Conservation (phyloP, 2,329 filamentous ascomycete genomes). For the Hypoxylon sp. region DNA sequence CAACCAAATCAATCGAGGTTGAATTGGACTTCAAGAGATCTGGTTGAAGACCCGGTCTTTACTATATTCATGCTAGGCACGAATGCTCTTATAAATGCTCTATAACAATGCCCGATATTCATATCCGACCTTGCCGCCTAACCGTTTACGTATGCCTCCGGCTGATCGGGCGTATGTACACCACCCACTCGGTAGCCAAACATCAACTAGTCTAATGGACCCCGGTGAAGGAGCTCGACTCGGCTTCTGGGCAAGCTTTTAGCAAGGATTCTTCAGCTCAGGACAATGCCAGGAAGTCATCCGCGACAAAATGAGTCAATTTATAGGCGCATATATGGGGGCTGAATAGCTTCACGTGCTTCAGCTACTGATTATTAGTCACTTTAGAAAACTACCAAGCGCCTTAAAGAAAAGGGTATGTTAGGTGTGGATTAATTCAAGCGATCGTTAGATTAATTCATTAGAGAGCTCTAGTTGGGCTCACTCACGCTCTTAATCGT, state of each 20-base stretch:
- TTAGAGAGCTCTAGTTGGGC: too few relatives aligned
- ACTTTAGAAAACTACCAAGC: too few relatives aligned
- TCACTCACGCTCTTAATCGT: too few relatives aligned
- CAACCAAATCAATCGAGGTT: not conserved
- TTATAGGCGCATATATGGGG: not conserved
- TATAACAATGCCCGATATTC: not conserved
- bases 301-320: not conserved
- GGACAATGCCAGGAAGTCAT: not conserved
- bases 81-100: not conserved
- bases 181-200: not conserved
- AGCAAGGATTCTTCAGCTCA: not conserved
- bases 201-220: not conserved
- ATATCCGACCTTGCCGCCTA: too few relatives aligned
- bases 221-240: not conserved
- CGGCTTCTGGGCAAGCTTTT: not conserved
- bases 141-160: too few relatives aligned
- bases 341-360: constrained; percentile 2
- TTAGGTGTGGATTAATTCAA: not conserved
- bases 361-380: not conserved
- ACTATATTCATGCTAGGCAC: too few relatives aligned
- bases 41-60: not conserved
- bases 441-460: not conserved
- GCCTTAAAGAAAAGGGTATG: not conserved
- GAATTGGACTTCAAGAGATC: not conserved
- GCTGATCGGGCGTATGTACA: not conserved